phyloP scores from a whole-genome alignment of 371 early-diverging fungal genomes.

The Mortierella sp. region DNA sequence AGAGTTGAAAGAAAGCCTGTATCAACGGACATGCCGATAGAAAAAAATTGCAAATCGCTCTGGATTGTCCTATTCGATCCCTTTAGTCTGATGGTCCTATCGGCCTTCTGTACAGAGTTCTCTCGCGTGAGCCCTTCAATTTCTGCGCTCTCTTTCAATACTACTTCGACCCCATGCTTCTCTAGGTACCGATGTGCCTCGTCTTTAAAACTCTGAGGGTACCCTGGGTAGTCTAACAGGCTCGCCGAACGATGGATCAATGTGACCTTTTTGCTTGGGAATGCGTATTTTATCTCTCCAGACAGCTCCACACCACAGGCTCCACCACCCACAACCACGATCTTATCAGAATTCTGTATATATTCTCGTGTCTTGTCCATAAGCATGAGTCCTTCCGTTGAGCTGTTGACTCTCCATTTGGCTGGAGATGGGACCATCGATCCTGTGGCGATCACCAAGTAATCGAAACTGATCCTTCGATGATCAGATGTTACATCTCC shows the following conservation, averaged over 20 bases:
- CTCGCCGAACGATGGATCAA: constrained; percentile 61
- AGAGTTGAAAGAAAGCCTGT: constrained; percentile 59
- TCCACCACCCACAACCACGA: constrained; percentile 77
- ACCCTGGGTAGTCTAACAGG: constrained; percentile 60
- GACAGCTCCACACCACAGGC: constrained; percentile 79
- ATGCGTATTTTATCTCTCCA: constrained; percentile 65
- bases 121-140: constrained; percentile 40
- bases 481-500: not conserved
- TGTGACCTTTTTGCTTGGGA: constrained; percentile 61
- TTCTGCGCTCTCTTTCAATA: constrained; percentile 70
- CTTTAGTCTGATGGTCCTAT: constrained; percentile 59
- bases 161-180: constrained; percentile 73
- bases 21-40: constrained; percentile 61
- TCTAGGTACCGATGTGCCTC: constrained; percentile 64
- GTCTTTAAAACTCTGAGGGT: constrained; percentile 62
- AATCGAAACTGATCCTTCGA: constrained; percentile 70
- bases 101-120: constrained; percentile 38
- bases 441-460: constrained; percentile 80
- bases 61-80: constrained; percentile 57
- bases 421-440: constrained; percentile 63
- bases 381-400: constrained; percentile 47
- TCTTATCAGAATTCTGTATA: constrained; percentile 64
- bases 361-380: constrained; percentile 57
- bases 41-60: constrained; percentile 63
- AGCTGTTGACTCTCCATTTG: constrained; percentile 38